Conservation (phyloP, 2,329 filamentous ascomycete species). For the Diplocarpon mali region DNA sequence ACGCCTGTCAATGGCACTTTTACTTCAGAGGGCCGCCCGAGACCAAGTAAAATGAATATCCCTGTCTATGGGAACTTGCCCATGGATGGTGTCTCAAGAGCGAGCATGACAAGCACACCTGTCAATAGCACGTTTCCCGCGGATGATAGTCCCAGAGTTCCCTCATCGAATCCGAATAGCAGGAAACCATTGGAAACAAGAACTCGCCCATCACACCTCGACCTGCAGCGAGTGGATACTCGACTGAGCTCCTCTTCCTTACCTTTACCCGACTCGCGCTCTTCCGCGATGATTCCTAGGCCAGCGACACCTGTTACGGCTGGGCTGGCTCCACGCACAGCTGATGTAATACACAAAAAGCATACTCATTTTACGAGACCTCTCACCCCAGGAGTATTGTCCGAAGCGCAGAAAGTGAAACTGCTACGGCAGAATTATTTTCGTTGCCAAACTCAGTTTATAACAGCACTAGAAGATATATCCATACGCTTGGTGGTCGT, state of each 20-base stretch:
- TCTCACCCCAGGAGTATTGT: constrained; percentile 50
- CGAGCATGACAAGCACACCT: constrained; percentile 7
- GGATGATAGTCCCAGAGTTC: constrained; percentile 10
- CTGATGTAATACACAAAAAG: constrained; percentile 37
- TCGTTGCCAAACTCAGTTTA: constrained; percentile 66
- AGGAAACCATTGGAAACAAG: constrained; percentile 18
- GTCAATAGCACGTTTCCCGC: too few species aligned
- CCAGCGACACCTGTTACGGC: constrained; percentile 49
- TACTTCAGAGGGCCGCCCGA: not conserved
- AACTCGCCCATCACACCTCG: constrained; percentile 22
- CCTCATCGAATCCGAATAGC: constrained; percentile 17
- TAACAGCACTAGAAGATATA: constrained; percentile 71
- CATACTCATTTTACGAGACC: constrained; percentile 52
- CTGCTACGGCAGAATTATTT: constrained; percentile 74
- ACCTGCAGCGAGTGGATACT: constrained; percentile 37
- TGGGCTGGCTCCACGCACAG: constrained; percentile 34
- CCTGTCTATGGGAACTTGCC: not conserved
- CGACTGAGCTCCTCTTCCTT: constrained; percentile 58
- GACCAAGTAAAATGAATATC: not conserved
- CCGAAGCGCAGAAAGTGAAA: constrained; percentile 55
- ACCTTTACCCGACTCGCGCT: constrained; percentile 49
- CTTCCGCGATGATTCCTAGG: constrained; percentile 41
- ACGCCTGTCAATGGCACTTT: not conserved
- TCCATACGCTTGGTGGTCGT: constrained; percentile 76
- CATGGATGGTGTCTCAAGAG: not conserved